Percentiles rank a stretch among this genome's conserved stretches.
Evolutionary conservation across 192 early-diverging fungal species (phyloP).

Genomic region (Backusella tuberculispora): DNA sequence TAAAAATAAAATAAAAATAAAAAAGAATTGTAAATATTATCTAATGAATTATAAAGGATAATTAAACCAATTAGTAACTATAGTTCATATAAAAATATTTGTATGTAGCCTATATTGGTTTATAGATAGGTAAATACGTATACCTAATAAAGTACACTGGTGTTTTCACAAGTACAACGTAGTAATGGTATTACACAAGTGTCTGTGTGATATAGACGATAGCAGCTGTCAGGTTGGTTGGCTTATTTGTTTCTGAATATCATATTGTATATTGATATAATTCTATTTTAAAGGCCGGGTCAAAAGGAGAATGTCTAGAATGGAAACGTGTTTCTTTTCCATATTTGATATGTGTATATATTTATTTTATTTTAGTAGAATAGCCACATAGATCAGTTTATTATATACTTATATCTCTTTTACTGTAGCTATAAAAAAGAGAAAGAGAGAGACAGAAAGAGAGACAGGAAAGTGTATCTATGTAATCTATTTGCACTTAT

Average conservation of each 20-base stretch:
- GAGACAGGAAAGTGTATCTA: background rate
- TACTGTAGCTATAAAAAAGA: background rate
- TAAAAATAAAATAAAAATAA: background rate
- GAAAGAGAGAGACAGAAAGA: background rate
- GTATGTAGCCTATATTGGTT: too few relatives aligned
- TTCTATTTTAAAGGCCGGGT: constrained; percentile 15
- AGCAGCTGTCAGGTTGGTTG: constrained; percentile 10
- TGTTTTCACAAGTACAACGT: background rate
- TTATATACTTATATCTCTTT: background rate
- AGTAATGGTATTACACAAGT: background rate
- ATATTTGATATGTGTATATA: background rate
- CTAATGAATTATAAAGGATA: background rate
- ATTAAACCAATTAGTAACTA: too few relatives aligned
- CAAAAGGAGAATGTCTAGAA: constrained; percentile 8
- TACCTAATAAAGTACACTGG: background rate
- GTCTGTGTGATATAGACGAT: background rate
- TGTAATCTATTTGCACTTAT: too few relatives aligned
- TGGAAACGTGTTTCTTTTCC: constrained; percentile 15
- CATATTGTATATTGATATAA: background rate
- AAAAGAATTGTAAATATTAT: background rate
- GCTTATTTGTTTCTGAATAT: background rate
- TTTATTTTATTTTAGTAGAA: constrained; percentile 4
- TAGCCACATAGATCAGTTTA: constrained; percentile 3
- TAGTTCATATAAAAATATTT: too few relatives aligned
- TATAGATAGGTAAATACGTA: too few relatives aligned